These are phyloP conservation scores for Starmera dryadoides DNA, from an alignment of 805 yeast genomes.

Conservation along the genomic window DNA sequence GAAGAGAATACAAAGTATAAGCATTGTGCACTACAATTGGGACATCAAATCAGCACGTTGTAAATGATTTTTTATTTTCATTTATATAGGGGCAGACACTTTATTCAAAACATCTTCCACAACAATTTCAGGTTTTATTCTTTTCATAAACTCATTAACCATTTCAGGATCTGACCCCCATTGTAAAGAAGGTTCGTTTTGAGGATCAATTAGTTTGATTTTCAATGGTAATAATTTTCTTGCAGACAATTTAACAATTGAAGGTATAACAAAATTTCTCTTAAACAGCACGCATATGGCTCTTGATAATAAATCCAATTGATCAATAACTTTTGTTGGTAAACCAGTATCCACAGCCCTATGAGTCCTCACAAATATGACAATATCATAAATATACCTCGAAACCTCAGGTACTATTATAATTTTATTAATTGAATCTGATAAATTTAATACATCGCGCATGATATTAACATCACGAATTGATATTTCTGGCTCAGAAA, in stretches of 20 bases:
- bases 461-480: neutral
- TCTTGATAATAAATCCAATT: constrained; percentile 32
- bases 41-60: too few species aligned
- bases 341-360: constrained; percentile 47
- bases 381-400: constrained; percentile 50
- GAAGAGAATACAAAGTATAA: too few species aligned
- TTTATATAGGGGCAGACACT: constrained; percentile 44
- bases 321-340: constrained; percentile 37
- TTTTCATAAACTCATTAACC: constrained; percentile 31
- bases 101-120: constrained; percentile 43
- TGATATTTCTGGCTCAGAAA: neutral
- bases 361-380: constrained; percentile 45
- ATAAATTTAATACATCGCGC: neutral
- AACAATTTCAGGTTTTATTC: constrained; percentile 40
- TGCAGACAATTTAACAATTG: constrained; percentile 43
- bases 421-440: neutral
- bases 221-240: constrained; percentile 41
- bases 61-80: too few species aligned
- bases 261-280: constrained; percentile 41
- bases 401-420: constrained; percentile 39
- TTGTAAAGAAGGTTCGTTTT: constrained; percentile 42
- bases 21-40: too few species aligned
- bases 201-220: constrained; percentile 29
- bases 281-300: constrained; percentile 35
- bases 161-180: constrained; percentile 49